These are phyloP conservation scores for Cryptococcus hybrid DNA, from an alignment of 1,284 basidiomycete species.

Conservation along the genomic window DNA sequence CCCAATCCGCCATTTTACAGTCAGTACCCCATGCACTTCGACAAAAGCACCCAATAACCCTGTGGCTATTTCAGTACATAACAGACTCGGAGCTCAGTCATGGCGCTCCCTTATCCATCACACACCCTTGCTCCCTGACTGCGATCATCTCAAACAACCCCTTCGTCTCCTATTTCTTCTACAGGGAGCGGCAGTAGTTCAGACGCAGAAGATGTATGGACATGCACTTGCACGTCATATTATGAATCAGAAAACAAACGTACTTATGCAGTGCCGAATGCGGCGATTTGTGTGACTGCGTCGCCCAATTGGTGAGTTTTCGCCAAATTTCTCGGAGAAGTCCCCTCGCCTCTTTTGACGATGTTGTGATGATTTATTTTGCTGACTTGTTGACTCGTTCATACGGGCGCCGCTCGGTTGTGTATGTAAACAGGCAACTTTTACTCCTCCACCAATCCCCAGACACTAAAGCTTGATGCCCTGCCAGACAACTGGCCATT, in stretches of 20 bases:
- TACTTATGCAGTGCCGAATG: conserved; percentile 9
- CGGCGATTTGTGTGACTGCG: conserved; percentile 28
- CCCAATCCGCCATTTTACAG: background rate
- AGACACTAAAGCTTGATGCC: conserved; percentile 24
- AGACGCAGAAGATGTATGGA: conserved; percentile 3
- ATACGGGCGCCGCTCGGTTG: background rate
- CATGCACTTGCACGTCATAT: conserved; percentile 8
- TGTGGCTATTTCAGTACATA: conserved; percentile 15
- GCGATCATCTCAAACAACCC: too few relatives aligned
- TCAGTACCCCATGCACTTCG: background rate
- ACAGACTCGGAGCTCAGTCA: conserved; percentile 21
- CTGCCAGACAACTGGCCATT: conserved; percentile 25
- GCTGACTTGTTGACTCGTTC: background rate
- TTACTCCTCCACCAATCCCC: conserved; percentile 11
- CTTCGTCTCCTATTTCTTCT: too few relatives aligned
- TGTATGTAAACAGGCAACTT: conserved; percentile 27
- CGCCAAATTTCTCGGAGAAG: background rate
- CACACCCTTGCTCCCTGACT: too few relatives aligned
- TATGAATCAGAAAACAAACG: too few relatives aligned
- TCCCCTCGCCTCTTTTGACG: background rate
- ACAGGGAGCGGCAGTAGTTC: background rate
- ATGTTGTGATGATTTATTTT: background rate
- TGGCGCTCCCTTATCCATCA: background rate
- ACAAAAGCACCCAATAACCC: too few relatives aligned
- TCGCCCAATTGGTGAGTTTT: conserved; percentile 23